Percentiles rank a stretch among this genome's conserved stretches.
These are phyloP conservation scores for Stereocaulon alpinum DNA, from an alignment of 495 filamentous ascomycete genomes.

Conservation along the genomic window DNA sequence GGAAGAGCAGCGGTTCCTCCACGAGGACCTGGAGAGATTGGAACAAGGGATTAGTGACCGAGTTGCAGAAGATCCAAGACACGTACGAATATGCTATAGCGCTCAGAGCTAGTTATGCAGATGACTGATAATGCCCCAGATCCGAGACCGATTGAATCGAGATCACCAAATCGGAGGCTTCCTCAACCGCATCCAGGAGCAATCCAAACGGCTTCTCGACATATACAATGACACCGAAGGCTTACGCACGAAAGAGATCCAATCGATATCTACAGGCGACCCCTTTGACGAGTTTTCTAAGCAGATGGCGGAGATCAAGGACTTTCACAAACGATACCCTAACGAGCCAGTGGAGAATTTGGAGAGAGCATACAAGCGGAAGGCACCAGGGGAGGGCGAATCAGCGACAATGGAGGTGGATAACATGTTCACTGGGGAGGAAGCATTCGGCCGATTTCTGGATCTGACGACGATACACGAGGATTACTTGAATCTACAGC, in stretches of 20 bases:
- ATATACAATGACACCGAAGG: slow-evolving; percentile 75
- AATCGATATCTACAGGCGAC: slow-evolving; percentile 75
- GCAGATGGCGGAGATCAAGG: slow-evolving; percentile 67
- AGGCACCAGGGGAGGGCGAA: slow-evolving; percentile 56
- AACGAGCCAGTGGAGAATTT: slow-evolving; percentile 94
- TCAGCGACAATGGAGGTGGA: slow-evolving; percentile 57
- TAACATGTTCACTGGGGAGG: slow-evolving; percentile 89
- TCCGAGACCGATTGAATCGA: slow-evolving; percentile 71
- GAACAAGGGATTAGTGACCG: slow-evolving; percentile 91
- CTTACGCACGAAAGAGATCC: slow-evolving; percentile 64
- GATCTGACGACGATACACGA: slow-evolving; percentile 80
- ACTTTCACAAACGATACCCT: slow-evolving; percentile 82
- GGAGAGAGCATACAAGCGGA: slow-evolving; percentile 79
- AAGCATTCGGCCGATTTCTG: slow-evolving; percentile 80
- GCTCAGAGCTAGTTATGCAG: neutral
- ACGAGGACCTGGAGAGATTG: slow-evolving; percentile 89
- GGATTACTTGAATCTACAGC: slow-evolving; percentile 74
- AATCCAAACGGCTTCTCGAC: slow-evolving; percentile 68
- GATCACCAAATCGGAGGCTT: slow-evolving; percentile 90
- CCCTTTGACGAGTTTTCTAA: slow-evolving; percentile 88
- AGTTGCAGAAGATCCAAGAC: slow-evolving; percentile 74
- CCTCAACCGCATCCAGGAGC: slow-evolving; percentile 71
- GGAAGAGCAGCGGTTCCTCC: slow-evolving; percentile 85
- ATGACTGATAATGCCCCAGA: slow-evolving; percentile 41
- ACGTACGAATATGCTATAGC: slow-evolving; percentile 42